phyloP scores from a whole-genome alignment of 805 yeast species.

The Helenozyma rhizophorensis region DNA sequence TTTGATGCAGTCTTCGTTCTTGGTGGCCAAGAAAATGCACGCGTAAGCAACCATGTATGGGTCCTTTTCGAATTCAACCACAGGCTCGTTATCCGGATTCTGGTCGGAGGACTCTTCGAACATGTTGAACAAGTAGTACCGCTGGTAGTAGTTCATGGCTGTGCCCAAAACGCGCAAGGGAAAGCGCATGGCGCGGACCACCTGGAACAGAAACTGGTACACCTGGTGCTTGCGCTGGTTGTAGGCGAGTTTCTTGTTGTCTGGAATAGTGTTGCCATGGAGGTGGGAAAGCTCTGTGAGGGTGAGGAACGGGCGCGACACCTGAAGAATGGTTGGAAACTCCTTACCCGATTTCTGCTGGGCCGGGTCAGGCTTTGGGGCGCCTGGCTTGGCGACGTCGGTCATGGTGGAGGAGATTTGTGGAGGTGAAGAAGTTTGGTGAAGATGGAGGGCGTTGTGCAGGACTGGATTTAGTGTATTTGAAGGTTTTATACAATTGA shows the following conservation, averaged over 20 bases:
- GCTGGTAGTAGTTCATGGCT: slow-evolving; percentile 68
- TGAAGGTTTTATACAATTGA: slow-evolving; percentile 4
- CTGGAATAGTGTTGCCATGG: slow-evolving; percentile 50
- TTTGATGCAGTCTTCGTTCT: slow-evolving; percentile 81
- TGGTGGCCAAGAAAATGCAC: slow-evolving; percentile 65
- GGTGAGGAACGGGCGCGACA: slow-evolving; percentile 61
- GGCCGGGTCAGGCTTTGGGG: slow-evolving; percentile 1
- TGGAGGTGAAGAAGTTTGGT: neutral
- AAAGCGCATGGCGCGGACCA: slow-evolving; percentile 52
- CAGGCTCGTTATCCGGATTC: slow-evolving; percentile 15
- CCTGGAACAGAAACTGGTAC: slow-evolving; percentile 49
- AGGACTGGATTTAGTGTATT: neutral
- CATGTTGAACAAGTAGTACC: slow-evolving; percentile 61
- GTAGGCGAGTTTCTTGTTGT: slow-evolving; percentile 39
- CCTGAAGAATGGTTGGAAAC: slow-evolving; percentile 25
- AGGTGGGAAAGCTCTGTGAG: slow-evolving; percentile 48
- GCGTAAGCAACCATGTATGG: slow-evolving; percentile 65
- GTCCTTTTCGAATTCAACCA: slow-evolving; percentile 29
- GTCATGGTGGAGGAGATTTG: neutral
- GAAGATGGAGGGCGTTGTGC: slow-evolving; percentile 1
- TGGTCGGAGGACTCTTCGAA: slow-evolving; percentile 38
- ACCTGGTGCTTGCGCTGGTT: slow-evolving; percentile 51
- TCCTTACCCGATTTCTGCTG: slow-evolving; percentile 3
- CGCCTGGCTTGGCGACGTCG: slow-evolving; percentile 1
- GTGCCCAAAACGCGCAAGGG: slow-evolving; percentile 70